Conservation (phyloP, 768 basidiomycete genomes). For the Tylopilus vinaceipallidus region DNA sequence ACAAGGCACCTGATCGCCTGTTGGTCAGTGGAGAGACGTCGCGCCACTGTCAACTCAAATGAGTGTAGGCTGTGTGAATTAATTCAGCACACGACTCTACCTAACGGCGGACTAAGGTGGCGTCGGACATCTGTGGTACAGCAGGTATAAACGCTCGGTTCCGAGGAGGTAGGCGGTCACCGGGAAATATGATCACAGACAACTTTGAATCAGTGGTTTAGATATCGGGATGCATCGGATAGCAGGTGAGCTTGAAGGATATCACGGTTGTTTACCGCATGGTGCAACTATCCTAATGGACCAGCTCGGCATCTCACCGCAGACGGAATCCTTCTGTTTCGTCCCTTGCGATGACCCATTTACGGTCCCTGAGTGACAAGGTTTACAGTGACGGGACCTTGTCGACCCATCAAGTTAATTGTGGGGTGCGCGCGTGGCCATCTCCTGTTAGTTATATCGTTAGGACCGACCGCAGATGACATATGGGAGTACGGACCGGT, state of each 20-base stretch:
- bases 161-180: not conserved
- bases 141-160: not conserved
- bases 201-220: not conserved
- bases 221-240: not conserved
- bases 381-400: not conserved
- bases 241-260: not conserved
- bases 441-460: not conserved
- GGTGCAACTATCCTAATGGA: conserved; percentile 6
- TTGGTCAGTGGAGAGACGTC: not conserved
- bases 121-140: too few species aligned
- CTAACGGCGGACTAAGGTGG: not conserved
- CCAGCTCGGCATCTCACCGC: not conserved
- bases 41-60: conserved; percentile 4
- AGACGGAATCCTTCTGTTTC: not conserved
- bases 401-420: not conserved
- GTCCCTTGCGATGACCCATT: conserved; percentile 1
- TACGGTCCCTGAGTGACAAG: not conserved
- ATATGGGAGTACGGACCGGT: conserved; percentile 1
- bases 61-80: not conserved
- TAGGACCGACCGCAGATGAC: conserved; percentile 11
- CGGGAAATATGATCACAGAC: not conserved
- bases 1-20: not conserved
- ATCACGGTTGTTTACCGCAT: not conserved
- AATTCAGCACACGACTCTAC: not conserved
- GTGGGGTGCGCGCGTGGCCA: conserved; percentile 5